Evolutionary conservation across 1,139 yeast species (phyloP).

Genomic region (Yamadazyma spencermartinsiae): DNA sequence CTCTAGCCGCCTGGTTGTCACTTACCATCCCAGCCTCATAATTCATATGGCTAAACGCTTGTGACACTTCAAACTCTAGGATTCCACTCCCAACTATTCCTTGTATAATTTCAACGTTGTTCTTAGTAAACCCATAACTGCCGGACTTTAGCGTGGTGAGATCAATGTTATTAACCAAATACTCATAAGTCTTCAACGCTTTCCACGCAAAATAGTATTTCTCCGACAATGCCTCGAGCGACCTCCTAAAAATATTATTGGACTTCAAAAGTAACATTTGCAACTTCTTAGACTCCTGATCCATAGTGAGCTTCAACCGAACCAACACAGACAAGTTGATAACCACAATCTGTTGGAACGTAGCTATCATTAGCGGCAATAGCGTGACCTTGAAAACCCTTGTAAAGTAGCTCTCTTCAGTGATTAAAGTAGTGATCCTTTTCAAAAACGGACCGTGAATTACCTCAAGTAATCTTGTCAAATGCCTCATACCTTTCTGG

Average conservation of each 20-base stretch:
- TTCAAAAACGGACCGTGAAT: conserved; percentile 5
- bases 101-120: conserved; percentile 5
- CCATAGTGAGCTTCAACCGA: conserved; percentile 3
- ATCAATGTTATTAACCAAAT: conserved; percentile 3
- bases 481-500: conserved; percentile 7
- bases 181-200: conserved; percentile 1
- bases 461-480: conserved; percentile 5
- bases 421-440: background rate
- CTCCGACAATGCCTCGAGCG: conserved; percentile 1
- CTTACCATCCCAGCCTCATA: background rate
- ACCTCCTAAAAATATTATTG: conserved; percentile 5
- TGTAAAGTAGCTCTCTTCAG: background rate
- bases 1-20: background rate
- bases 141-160: background rate
- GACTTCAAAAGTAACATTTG: conserved; percentile 5
- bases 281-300: background rate
- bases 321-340: conserved; percentile 5
- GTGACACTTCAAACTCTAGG: conserved; percentile 10
- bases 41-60: conserved; percentile 4
- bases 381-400: conserved; percentile 3
- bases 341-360: conserved; percentile 5
- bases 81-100: conserved; percentile 2
- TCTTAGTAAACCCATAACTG: conserved; percentile 9
- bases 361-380: conserved; percentile 4
- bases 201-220: conserved; percentile 6